Percentiles rank a stretch among this genome's conserved stretches.
Evolutionary conservation across 441 rosid species (phyloP).

Genomic region (Erodium chrysanthum): DNA sequence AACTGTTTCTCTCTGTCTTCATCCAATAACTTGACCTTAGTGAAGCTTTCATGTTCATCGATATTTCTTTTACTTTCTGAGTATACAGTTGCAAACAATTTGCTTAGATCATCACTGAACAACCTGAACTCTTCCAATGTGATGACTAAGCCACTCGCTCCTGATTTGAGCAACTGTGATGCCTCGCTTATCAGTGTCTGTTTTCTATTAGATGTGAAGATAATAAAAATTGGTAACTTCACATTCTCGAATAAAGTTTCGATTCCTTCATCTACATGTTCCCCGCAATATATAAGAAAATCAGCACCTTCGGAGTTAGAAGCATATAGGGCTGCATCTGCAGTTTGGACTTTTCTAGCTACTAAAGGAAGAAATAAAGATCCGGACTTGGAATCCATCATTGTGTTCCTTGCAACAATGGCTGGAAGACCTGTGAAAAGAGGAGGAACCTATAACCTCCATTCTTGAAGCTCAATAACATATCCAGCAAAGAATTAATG

Average conservation of each 20-base stretch:
- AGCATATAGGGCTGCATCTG: constrained; percentile 51
- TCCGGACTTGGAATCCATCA: constrained; percentile 57
- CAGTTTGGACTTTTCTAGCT: constrained; percentile 57
- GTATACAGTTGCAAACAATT: constrained; percentile 25
- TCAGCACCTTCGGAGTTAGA: constrained; percentile 88
- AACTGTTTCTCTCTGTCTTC: constrained; percentile 50
- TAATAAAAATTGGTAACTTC: constrained; percentile 53
- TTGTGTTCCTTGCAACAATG: constrained; percentile 76
- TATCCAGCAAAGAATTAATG: background rate
- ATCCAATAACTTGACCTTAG: constrained; percentile 19
- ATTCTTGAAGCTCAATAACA: background rate
- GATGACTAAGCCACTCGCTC: constrained; percentile 72
- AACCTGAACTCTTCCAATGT: constrained; percentile 56
- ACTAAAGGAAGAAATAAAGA: constrained; percentile 76
- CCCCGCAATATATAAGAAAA: constrained; percentile 53
- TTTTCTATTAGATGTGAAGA: constrained; percentile 21
- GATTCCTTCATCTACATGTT: constrained; percentile 23
- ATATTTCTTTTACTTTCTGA: background rate
- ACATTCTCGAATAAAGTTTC: constrained; percentile 40
- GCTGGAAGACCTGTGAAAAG: constrained; percentile 62
- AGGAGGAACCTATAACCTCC: constrained; percentile 8
- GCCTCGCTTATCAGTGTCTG: constrained; percentile 24
- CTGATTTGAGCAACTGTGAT: constrained; percentile 33
- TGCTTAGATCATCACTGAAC: constrained; percentile 40
- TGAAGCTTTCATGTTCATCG: constrained; percentile 22